Percentiles rank a stretch among this genome's conserved stretches.
These are phyloP conservation scores for Rhododendron mucronatum DNA, from an alignment of 148 eudicot genomes.

Conservation along the genomic window DNA sequence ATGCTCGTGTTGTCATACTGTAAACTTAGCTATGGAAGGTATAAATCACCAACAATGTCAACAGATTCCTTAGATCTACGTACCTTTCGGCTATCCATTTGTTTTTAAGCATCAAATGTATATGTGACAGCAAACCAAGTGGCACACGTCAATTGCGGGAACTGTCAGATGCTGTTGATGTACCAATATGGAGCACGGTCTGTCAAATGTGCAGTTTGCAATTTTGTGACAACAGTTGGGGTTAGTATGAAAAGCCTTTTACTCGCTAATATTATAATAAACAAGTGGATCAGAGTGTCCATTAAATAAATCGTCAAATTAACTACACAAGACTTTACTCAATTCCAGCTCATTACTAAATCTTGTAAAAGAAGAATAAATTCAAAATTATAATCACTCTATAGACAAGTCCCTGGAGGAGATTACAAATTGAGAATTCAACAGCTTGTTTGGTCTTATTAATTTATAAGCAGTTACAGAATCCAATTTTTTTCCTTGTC, in stretches of 20 bases:
- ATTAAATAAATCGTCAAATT: background rate
- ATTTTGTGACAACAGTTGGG: conserved; percentile 74
- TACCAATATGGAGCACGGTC: conserved; percentile 83
- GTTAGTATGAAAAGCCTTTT: conserved; percentile 28
- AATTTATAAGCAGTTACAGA: background rate
- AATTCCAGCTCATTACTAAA: background rate
- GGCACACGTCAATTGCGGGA: conserved; percentile 87
- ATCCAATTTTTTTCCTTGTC: background rate
- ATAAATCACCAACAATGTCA: background rate
- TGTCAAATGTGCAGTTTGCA: conserved; percentile 85
- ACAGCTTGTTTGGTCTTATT: background rate
- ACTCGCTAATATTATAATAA: background rate
- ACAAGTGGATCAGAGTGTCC: background rate
- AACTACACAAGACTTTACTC: background rate
- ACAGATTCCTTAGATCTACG: background rate
- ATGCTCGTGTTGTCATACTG: conserved; percentile 86
- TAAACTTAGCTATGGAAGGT: conserved; percentile 81
- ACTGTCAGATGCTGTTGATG: conserved; percentile 78
- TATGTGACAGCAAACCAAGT: conserved; percentile 70
- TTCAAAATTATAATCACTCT: background rate
- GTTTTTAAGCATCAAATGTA: background rate
- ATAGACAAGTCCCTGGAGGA: background rate
- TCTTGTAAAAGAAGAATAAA: background rate
- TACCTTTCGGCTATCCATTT: background rate
- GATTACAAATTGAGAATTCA: background rate